Percentiles rank a stretch among this genome's conserved stretches.
Conservation (phyloP, 23 red algal species). For the Gracilaria gracilis region DNA sequence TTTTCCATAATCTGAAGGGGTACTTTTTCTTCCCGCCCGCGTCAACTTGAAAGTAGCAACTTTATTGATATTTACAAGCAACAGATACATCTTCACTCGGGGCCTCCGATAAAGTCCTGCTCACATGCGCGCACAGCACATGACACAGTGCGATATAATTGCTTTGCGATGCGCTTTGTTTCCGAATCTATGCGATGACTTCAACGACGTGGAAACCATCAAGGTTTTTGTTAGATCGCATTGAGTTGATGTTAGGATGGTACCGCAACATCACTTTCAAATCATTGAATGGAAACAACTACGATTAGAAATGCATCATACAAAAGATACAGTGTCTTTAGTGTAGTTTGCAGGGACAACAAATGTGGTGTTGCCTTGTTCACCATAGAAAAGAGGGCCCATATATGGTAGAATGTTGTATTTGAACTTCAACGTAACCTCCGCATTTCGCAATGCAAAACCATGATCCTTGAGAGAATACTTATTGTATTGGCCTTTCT, state of each 20-base stretch:
- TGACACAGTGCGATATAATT: background rate
- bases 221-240: background rate
- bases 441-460: constrained; percentile 28
- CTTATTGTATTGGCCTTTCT: constrained; percentile 66
- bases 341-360: constrained; percentile 53
- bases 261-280: background rate
- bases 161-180: background rate
- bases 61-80: background rate
- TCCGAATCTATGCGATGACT: background rate
- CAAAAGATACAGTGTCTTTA: constrained; percentile 27
- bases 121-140: background rate
- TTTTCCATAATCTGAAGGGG: too few relatives aligned
- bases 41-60: background rate
- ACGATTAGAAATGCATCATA: background rate
- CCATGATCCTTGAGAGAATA: constrained; percentile 73
- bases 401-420: constrained; percentile 74
- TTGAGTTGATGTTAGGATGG: background rate
- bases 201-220: background rate
- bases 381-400: constrained; percentile 65
- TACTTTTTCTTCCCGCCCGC: background rate
- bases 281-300: background rate
- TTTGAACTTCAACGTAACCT: constrained; percentile 47
- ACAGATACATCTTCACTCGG: background rate
- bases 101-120: background rate
- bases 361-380: constrained; percentile 49